Evolutionary conservation across 345 rosid species (phyloP).

Genomic region (Pugionium cornutum): DNA sequence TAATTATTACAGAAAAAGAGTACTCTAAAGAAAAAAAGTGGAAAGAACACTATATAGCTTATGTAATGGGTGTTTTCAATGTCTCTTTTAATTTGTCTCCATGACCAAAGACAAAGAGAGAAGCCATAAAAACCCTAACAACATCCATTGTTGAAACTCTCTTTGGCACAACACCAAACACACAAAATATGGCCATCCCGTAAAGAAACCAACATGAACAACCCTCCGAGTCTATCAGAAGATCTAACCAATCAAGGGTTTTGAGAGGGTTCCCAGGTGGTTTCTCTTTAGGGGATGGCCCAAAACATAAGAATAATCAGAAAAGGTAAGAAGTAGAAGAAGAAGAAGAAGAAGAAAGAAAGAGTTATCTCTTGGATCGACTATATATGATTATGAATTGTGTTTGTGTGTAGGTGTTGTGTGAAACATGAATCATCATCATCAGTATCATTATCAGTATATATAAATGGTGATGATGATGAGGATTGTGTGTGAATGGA

Average conservation of each 20-base stretch:
- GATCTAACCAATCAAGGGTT: conserved; percentile 33
- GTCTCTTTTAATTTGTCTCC: conserved; percentile 34
- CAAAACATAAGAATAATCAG: conserved; percentile 29
- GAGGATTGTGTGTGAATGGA: conserved; percentile 42
- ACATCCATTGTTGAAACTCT: conserved; percentile 36
- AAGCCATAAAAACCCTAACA: conserved; percentile 31
- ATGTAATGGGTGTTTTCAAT: conserved; percentile 31
- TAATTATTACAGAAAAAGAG: not conserved
- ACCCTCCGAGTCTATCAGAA: conserved; percentile 20
- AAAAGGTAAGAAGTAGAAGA: conserved; percentile 29
- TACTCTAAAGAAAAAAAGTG: conserved; percentile 27
- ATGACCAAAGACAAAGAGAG: conserved; percentile 42
- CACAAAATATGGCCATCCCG: conserved; percentile 35
- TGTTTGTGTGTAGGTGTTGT: conserved; percentile 34
- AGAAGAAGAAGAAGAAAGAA: not conserved
- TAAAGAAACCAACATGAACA: conserved; percentile 31
- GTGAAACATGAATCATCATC: conserved; percentile 13
- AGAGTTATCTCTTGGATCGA: not conserved
- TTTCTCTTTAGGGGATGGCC: conserved; percentile 38
- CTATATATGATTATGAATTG: conserved; percentile 5
- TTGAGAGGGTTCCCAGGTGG: conserved; percentile 13
- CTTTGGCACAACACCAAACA: conserved; percentile 40
- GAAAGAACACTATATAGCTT: conserved; percentile 30
- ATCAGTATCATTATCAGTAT: conserved; percentile 10
- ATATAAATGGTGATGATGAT: conserved; percentile 15